Conservation (phyloP, 139 green algal species). For the Tetradesmus obliquus region DNA sequence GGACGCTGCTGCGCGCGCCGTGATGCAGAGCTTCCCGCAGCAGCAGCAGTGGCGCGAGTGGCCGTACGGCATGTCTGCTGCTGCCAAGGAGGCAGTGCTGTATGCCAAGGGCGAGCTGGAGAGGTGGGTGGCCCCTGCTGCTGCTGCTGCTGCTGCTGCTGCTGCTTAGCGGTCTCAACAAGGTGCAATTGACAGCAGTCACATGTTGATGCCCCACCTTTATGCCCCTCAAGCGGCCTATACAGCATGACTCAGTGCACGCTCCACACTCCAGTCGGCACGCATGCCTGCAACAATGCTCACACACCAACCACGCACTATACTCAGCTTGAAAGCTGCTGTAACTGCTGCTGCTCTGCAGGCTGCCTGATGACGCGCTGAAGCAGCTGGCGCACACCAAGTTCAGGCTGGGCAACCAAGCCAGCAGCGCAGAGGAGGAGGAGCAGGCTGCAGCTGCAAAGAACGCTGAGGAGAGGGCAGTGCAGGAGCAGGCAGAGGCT, state of each 20-base stretch:
- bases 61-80: conserved; percentile 6
- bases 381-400: neutral
- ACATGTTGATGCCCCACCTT: neutral
- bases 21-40: neutral
- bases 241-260: too few relatives aligned
- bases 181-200: neutral
- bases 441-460: neutral
- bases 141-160: neutral
- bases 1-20: neutral
- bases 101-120: neutral
- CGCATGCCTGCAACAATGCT: too few relatives aligned
- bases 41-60: conserved; percentile 11
- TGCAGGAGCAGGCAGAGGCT: neutral
- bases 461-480: neutral
- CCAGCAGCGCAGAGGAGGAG: neutral
- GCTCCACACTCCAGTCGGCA: too few relatives aligned
- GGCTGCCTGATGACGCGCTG: neutral
- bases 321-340: too few relatives aligned
- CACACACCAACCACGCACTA: too few relatives aligned
- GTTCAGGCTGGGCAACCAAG: neutral
- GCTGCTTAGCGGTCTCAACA: neutral
- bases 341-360: neutral
- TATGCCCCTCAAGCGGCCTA: too few relatives aligned
- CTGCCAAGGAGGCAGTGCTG: neutral
- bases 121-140: neutral